Evolutionary conservation across 2,329 filamentous ascomycete genomes (phyloP).

Genomic region (Fusarium dlaminii): DNA sequence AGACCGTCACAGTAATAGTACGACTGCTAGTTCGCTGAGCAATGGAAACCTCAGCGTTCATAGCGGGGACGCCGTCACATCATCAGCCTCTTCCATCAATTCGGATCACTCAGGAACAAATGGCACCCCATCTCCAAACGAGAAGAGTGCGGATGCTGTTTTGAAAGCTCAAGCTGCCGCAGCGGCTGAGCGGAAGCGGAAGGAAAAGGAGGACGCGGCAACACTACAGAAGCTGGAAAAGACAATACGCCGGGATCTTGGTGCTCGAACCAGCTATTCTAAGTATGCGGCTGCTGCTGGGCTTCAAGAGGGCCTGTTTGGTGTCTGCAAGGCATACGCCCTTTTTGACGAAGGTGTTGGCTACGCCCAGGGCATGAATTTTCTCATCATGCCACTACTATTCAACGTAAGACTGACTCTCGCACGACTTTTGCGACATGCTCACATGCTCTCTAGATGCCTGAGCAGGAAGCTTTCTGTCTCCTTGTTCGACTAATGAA

Average conservation of each 20-base stretch:
- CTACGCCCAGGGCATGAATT: slow-evolving; percentile 99
- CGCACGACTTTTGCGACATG: neutral
- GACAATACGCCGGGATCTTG: slow-evolving; percentile 87
- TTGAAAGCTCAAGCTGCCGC: slow-evolving; percentile 71
- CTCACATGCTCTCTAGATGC: slow-evolving; percentile 69
- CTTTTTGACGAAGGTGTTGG: slow-evolving; percentile 94
- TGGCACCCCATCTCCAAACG: slow-evolving; percentile 65
- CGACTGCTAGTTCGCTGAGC: slow-evolving; percentile 60
- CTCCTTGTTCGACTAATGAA: slow-evolving; percentile 95
- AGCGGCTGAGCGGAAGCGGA: slow-evolving; percentile 77
- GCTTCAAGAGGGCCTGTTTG: slow-evolving; percentile 92
- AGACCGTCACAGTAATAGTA: slow-evolving; percentile 66
- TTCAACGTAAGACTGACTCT: slow-evolving; percentile 77
- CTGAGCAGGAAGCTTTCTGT: slow-evolving; percentile 96
- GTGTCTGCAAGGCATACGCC: slow-evolving; percentile 96
- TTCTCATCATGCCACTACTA: slow-evolving; percentile 93
- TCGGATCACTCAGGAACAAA: slow-evolving; percentile 77
- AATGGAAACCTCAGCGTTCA: slow-evolving; percentile 66
- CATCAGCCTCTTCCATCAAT: slow-evolving; percentile 85
- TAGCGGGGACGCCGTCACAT: slow-evolving; percentile 72
- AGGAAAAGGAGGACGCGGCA: slow-evolving; percentile 78
- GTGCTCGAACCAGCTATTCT: slow-evolving; percentile 92
- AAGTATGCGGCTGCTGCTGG: slow-evolving; percentile 93
- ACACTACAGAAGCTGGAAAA: slow-evolving; percentile 88
- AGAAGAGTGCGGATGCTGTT: slow-evolving; percentile 71